Conservation (phyloP, 768 basidiomycete genomes). For the Sarcomyxa edulis region DNA sequence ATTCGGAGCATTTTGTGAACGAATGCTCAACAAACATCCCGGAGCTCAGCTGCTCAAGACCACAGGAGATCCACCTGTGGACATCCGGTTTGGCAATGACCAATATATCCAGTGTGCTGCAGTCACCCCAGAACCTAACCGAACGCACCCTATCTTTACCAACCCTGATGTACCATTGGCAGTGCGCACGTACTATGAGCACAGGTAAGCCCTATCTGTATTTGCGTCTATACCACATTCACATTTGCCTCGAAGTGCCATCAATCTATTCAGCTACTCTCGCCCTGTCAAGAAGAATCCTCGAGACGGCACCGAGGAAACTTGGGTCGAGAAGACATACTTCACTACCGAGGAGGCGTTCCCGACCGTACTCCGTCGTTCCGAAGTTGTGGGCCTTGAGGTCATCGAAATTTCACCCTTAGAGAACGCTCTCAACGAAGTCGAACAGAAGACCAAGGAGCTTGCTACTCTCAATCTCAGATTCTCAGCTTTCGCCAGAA, state of each 20-base stretch:
- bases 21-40: constrained; percentile 88
- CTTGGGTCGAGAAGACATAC: constrained; percentile 87
- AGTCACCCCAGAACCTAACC: constrained; percentile 83
- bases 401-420: constrained; percentile 81
- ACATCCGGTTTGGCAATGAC: constrained; percentile 71
- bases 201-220: constrained; percentile 44
- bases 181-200: constrained; percentile 83
- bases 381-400: constrained; percentile 72
- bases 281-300: constrained; percentile 61
- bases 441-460: constrained; percentile 77
- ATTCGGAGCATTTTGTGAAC: constrained; percentile 82
- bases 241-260: constrained; percentile 45
- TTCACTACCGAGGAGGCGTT: constrained; percentile 85
- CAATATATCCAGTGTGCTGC: constrained; percentile 88
- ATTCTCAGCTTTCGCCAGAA: constrained; percentile 77
- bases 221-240: background rate
- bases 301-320: constrained; percentile 64
- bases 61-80: constrained; percentile 71
- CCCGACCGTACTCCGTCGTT: constrained; percentile 87
- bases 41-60: constrained; percentile 75
- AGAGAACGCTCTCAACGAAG: constrained; percentile 76
- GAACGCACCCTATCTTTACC: constrained; percentile 69
- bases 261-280: constrained; percentile 77
- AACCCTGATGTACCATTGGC: constrained; percentile 78
- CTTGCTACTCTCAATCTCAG: constrained; percentile 61